These are phyloP conservation scores for Austropuccinia psidii DNA, from an alignment of 1,284 basidiomycete species.

Conservation along the genomic window DNA sequence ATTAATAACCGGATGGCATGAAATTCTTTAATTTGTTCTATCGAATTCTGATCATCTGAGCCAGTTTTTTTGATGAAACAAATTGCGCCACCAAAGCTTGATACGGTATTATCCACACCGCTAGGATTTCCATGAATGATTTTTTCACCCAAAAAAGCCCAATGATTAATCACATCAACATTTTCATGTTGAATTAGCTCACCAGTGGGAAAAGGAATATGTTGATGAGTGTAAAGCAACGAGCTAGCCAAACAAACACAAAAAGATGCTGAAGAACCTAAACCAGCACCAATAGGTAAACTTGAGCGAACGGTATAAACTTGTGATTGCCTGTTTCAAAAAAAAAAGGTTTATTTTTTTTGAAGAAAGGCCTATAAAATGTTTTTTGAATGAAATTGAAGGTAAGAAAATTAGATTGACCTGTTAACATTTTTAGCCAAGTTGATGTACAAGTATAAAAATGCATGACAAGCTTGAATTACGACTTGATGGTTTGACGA, in stretches of 20 bases:
- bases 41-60: slow-evolving; percentile 60
- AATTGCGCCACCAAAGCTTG: slow-evolving; percentile 86
- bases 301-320: slow-evolving; percentile 78
- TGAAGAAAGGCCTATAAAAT: neutral
- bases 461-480: slow-evolving; percentile 66
- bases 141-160: slow-evolving; percentile 93
- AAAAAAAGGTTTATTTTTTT: too few relatives aligned
- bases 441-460: slow-evolving; percentile 89
- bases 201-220: slow-evolving; percentile 53
- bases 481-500: slow-evolving; percentile 66
- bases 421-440: slow-evolving; percentile 57
- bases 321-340: slow-evolving; percentile 63
- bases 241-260: slow-evolving; percentile 77
- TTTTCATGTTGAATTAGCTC: slow-evolving; percentile 54
- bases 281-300: slow-evolving; percentile 96
- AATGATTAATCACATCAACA: slow-evolving; percentile 75
- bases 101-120: slow-evolving; percentile 93
- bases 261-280: slow-evolving; percentile 94
- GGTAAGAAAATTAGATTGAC: slow-evolving; percentile 50
- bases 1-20: slow-evolving; percentile 61
- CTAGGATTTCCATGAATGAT: slow-evolving; percentile 95
- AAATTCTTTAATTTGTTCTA: slow-evolving; percentile 76
- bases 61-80: slow-evolving; percentile 67
- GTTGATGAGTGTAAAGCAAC: slow-evolving; percentile 56
- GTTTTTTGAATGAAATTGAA: neutral